Evolutionary conservation across 768 basidiomycete genomes (phyloP), one percentile per base, ranked within the genome.

Genomic region (Lanmaoa pseudosensibilis): DNA sequence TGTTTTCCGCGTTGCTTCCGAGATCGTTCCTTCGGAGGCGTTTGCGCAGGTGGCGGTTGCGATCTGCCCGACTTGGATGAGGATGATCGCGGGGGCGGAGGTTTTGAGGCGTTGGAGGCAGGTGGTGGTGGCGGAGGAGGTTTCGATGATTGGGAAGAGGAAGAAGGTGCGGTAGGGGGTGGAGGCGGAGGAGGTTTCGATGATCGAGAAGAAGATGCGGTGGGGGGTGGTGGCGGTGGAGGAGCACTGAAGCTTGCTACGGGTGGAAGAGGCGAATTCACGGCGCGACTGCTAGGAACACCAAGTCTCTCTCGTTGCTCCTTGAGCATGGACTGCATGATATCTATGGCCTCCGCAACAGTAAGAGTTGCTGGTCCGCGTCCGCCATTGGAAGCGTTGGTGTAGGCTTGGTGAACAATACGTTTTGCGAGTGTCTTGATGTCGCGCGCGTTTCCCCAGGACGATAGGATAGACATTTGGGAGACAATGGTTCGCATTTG

Each of bases 371-470:
- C 37, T 16, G 41, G 2, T 16, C 56, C n/a, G n/a, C n/a, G n/a
- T n/a, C n/a, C 61, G 10, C 55, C 34, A 32, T 32, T 49, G 25
- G 60, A 48, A 8, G 60, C 60, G 9, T 62, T 62, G 8, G 61
- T 39, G 8, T 15, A 59, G 3, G 61, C 61, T 27, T 63, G 51
- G 3, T 59, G 61, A 37, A 62, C 43, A 48, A 64, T 54, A 18
- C 48, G 56, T 37, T 63, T 54, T 0, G 81, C 69, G 7, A 86
- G 69, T 0, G 80, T 81, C 50, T 80, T 73, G 65, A 87, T 76
- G 58, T 88, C 87, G 8, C 86, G 78, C 2, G 86, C 87, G 47
- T 88, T 88, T 15, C 86, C 87, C 87, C 87, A 88, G 1, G 80
- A 79, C 5, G 75, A 72, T 1, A 86, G 69, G 12, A 56, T 39